These are phyloP conservation scores for Calonectria naviculata DNA, from an alignment of 2,329 filamentous ascomycete genomes.

Conservation along the genomic window DNA sequence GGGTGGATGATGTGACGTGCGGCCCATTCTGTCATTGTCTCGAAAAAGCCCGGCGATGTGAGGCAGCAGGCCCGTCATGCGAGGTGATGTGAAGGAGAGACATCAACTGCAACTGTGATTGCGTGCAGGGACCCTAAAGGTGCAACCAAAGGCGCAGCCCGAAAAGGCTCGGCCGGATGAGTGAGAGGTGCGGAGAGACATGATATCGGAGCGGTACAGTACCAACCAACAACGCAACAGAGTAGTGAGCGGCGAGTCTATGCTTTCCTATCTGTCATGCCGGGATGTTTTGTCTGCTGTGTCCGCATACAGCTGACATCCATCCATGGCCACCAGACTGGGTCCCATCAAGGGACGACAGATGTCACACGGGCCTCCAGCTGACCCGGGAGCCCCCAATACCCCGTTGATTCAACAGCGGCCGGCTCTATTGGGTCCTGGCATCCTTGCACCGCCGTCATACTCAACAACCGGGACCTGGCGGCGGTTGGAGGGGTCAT, in stretches of 20 bases:
- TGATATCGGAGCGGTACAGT: not conserved
- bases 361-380: conserved; percentile 30
- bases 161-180: not conserved
- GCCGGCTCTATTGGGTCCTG: conserved; percentile 7
- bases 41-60: not conserved
- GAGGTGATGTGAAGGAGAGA: conserved; percentile 10
- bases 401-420: conserved; percentile 13
- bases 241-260: not conserved
- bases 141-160: not conserved
- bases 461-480: conserved; percentile 27
- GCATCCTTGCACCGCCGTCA: conserved; percentile 23
- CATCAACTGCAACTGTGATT: conserved; percentile 9
- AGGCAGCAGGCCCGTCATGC: conserved; percentile 1
- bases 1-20: conserved; percentile 11
- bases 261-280: conserved; percentile 9
- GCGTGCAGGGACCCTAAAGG: not conserved
- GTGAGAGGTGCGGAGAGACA: not conserved
- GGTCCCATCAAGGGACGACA: conserved; percentile 15
- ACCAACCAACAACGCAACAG: not conserved
- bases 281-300: conserved; percentile 10
- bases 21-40: conserved; percentile 1
- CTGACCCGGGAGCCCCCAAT: conserved; percentile 9
- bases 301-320: conserved; percentile 10
- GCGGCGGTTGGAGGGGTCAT: conserved; percentile 4
- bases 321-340: not conserved